Base-by-base conservation (phyloP, 768 basidiomycete species). In the Dioszegia aurantiaca region DNA sequence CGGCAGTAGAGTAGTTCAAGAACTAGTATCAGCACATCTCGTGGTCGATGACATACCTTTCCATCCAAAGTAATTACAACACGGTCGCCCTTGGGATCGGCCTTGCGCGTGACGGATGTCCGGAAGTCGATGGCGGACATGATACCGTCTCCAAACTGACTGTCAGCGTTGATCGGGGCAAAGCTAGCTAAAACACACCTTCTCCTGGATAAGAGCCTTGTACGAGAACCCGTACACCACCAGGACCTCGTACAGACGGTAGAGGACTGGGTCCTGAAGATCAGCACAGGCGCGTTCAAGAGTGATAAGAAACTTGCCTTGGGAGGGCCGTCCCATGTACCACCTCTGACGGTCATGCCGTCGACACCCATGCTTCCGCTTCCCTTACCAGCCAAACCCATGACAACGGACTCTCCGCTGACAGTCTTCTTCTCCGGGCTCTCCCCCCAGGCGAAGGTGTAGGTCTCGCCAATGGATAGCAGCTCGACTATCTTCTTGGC, bases 101-200 rank as follows among this genome's bases (percentile, higher is more conserved):
- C 21, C 57, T 68, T 69, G 23, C 70, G 61, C 21, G 60, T 63
- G 23, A 74, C 59, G 2, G 62, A 63, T 4, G 73, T 72, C 21
- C 65, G 47, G 59, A 74, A 74, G 33, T 55, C 63, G 31, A 74
- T 74, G 17, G 73, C 73, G 16, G 68, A 70, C 73, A 74, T 74
- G 60, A 74, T 74, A 30, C 73, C 73, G 55, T 74, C 73, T 12
- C 73, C 73, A 33, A 74, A 74, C 67, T 72, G n/a, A n/a, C n/a
- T n/a, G n/a, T n/a, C n/a, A 55, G 1, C 44, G 30, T 44, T 44
- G 24, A 31, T 36, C 28, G 39, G 14, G 8, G 11, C 23, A 30
- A 19, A 21, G 27, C 9, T 42, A n/a, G 8, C 28, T 2, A 16
- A n/a, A 17, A 40, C 51, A 4, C 21, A 53, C 51, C 26, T 74